A percentile compares a stretch with the other conserved stretches of the same genome.
Evolutionary conservation across 139 green algal species (phyloP).

Genomic region (Coelastrella sp.): DNA sequence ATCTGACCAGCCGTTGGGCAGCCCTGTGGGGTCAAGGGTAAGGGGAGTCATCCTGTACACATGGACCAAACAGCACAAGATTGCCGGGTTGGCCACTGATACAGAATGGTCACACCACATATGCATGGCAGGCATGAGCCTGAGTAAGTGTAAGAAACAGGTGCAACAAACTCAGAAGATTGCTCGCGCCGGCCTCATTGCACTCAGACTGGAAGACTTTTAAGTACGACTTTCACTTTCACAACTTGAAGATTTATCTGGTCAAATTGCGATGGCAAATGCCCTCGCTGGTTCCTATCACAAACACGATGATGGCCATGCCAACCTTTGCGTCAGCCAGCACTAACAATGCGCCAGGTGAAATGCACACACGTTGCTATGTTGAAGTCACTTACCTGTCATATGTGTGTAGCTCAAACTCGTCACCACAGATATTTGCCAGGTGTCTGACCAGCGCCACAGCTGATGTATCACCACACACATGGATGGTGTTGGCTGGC

Average conservation of each 20-base stretch:
- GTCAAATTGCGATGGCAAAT: too few species aligned
- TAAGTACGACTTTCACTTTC: too few species aligned
- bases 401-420: constrained; percentile 57
- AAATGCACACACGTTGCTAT: neutral
- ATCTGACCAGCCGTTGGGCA: constrained; percentile 45
- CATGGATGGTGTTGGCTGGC: constrained; percentile 89
- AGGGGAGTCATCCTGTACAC: constrained; percentile 76
- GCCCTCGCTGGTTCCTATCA: too few species aligned
- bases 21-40: constrained; percentile 54
- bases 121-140: too few species aligned
- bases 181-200: too few species aligned
- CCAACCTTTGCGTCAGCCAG: too few species aligned
- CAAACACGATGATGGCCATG: too few species aligned
- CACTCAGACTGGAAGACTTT: too few species aligned
- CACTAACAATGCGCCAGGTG: too few species aligned
- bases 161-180: too few species aligned
- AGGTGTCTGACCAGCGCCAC: constrained; percentile 83
- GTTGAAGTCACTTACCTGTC: neutral
- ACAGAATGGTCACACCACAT: neutral
- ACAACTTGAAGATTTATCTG: too few species aligned
- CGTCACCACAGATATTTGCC: constrained; percentile 71
- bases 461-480: constrained; percentile 93
- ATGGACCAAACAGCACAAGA: neutral
- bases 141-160: too few species aligned
- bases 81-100: neutral